Conservation (phyloP, 495 filamentous ascomycete genomes). For the Xylaria curta region DNA sequence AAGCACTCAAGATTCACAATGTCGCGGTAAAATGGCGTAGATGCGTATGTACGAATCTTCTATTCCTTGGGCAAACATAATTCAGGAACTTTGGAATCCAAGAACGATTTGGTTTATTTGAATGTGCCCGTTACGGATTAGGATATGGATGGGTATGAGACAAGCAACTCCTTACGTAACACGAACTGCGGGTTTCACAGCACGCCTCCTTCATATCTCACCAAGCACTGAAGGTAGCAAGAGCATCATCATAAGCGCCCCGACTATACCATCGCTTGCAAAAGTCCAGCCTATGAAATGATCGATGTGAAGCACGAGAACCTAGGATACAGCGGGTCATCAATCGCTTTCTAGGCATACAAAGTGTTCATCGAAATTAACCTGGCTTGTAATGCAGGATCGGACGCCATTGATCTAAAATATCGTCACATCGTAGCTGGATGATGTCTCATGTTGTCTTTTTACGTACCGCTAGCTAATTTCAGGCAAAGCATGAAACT, state of each 20-base stretch:
- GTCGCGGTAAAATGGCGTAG: background rate
- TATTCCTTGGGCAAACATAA: background rate
- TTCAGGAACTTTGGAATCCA: no score
- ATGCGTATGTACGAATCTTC: background rate
- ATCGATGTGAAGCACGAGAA: background rate
- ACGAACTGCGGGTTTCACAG: background rate
- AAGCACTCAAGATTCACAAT: background rate
- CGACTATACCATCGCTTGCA: background rate
- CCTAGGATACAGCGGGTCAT: background rate
- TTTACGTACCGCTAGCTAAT: background rate
- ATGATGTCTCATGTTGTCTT: background rate
- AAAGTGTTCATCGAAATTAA: background rate
- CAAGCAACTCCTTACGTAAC: constrained; percentile 2
- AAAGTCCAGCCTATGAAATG: background rate
- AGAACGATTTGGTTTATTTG: background rate
- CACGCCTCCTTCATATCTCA: background rate
- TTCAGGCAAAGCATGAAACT: background rate
- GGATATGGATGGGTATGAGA: background rate
- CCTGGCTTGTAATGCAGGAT: background rate
- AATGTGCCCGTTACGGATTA: background rate
- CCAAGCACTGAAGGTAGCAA: background rate
- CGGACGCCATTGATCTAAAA: background rate
- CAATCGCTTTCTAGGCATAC: background rate
- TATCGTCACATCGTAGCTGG: background rate
- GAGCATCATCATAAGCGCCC: background rate